These are phyloP conservation scores for Gymnopilus dilepis DNA, from an alignment of 768 basidiomycete genomes.

Conservation along the genomic window DNA sequence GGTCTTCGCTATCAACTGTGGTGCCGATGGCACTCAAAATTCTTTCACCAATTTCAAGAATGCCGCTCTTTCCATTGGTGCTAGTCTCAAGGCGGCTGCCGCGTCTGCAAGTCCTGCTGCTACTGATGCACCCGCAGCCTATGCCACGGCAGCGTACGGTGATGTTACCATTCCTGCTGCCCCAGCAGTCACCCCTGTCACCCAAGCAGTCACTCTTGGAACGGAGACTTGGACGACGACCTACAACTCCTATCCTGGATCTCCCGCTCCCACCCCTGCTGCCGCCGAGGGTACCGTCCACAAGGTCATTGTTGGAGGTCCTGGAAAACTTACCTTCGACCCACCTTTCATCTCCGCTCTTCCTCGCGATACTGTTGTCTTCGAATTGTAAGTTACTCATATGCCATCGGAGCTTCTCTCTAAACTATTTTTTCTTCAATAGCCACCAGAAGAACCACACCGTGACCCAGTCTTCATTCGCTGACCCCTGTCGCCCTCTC, in stretches of 20 bases:
- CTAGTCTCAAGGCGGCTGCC: constrained; percentile 48
- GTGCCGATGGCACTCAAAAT: constrained; percentile 55
- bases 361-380: constrained; percentile 60
- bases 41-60: constrained; percentile 68
- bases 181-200: constrained; percentile 48
- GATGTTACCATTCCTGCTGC: constrained; percentile 55
- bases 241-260: constrained; percentile 60
- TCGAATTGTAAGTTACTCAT: constrained; percentile 56
- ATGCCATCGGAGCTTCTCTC: neutral
- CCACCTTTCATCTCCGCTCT: constrained; percentile 54
- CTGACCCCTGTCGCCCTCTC: constrained; percentile 57
- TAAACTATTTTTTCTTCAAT: constrained; percentile 1
- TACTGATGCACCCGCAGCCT: constrained; percentile 27
- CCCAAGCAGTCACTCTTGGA: constrained; percentile 51
- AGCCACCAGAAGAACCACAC: constrained; percentile 74
- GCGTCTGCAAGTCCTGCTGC: constrained; percentile 35
- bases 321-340: constrained; percentile 51
- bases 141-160: constrained; percentile 54
- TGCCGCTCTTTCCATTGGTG: constrained; percentile 59
- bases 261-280: constrained; percentile 58
- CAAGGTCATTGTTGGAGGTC: constrained; percentile 61
- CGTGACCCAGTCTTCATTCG: constrained; percentile 67
- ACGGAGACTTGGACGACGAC: constrained; percentile 58
- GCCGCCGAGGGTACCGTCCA: constrained; percentile 50
- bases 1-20: constrained; percentile 73